These are phyloP conservation scores for Tolypocladium guangdongense DNA, from an alignment of 2,329 filamentous ascomycete species.

Conservation along the genomic window DNA sequence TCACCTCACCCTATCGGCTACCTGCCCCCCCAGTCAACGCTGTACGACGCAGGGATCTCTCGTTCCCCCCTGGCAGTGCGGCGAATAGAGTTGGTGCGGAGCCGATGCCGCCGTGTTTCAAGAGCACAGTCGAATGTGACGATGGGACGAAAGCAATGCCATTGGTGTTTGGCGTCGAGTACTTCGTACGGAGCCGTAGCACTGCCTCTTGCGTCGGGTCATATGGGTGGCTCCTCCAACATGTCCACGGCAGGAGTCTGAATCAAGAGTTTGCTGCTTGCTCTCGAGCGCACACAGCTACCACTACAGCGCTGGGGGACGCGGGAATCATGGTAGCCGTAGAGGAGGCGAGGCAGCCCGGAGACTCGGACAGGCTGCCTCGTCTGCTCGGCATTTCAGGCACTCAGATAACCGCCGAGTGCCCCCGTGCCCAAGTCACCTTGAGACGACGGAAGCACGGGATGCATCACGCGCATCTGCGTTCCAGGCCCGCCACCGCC, in stretches of 20 bases:
- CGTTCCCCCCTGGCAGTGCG: background rate
- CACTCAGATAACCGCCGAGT: background rate
- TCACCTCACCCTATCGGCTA: background rate
- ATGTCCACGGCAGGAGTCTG: background rate
- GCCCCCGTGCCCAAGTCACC: background rate
- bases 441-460: background rate
- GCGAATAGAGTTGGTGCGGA: background rate
- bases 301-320: background rate
- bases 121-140: background rate
- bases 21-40: background rate
- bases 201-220: background rate
- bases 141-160: background rate
- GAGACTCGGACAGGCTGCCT: background rate
- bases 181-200: background rate
- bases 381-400: background rate
- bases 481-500: background rate
- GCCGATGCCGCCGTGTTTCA: background rate
- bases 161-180: background rate
- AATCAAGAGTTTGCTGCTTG: background rate
- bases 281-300: background rate
- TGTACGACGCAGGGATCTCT: background rate
- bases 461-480: background rate
- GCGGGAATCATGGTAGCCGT: background rate
- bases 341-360: background rate
- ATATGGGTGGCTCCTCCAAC: background rate